Evolutionary conservation across 2,329 filamentous ascomycete species (phyloP).

Genomic region (Ascochyta rabiei): DNA sequence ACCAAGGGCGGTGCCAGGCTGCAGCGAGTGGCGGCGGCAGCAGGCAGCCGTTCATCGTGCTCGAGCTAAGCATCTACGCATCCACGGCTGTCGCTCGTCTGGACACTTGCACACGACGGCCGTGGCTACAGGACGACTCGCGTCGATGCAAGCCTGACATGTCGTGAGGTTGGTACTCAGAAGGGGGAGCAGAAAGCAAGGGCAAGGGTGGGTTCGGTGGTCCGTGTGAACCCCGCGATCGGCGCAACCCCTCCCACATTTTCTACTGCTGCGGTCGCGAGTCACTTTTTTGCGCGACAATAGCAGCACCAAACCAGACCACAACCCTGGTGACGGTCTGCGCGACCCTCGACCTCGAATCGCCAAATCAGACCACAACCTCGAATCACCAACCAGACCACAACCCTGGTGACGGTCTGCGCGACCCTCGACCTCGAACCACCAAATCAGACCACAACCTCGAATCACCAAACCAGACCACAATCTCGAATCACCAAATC

Average conservation of each 20-base stretch:
- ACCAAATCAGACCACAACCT: too few relatives aligned
- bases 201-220: not conserved
- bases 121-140: not conserved
- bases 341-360: too few relatives aligned
- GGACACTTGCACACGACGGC: too few relatives aligned
- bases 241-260: conserved; percentile 6
- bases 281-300: conserved; percentile 13
- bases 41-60: not conserved
- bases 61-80: too few relatives aligned
- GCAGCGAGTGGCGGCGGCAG: not conserved
- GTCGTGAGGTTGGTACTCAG: not conserved
- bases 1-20: conserved; percentile 13
- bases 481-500: too few relatives aligned
- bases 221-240: conserved; percentile 5
- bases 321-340: too few relatives aligned
- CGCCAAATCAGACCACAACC: too few relatives aligned
- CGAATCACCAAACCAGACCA: too few relatives aligned
- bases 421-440: too few relatives aligned
- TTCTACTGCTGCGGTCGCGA: conserved; percentile 2
- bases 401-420: too few relatives aligned
- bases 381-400: too few relatives aligned
- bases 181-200: not conserved
- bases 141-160: not conserved
- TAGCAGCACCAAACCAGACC: not conserved
- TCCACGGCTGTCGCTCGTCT: too few relatives aligned